These are phyloP conservation scores for Russula sp. DNA, from an alignment of 768 basidiomycete genomes.

Conservation along the genomic window DNA sequence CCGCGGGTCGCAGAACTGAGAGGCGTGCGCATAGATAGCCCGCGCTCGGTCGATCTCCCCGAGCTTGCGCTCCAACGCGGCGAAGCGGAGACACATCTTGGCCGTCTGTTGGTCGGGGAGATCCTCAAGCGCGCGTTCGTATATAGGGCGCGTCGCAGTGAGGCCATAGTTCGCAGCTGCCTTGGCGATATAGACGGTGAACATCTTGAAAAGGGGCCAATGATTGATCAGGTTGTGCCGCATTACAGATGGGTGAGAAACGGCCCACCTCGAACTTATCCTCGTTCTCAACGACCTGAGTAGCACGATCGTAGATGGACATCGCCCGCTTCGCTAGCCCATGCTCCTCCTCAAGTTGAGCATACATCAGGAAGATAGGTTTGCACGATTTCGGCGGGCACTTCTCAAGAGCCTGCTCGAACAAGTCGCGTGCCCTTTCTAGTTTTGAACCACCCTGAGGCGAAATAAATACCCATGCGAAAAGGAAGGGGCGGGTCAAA, in stretches of 20 bases:
- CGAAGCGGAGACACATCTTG: conserved; percentile 96
- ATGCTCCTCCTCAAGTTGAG: conserved; percentile 90
- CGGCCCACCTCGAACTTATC: conserved; percentile 88
- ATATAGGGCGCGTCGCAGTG: conserved; percentile 93
- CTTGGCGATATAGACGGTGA: conserved; percentile 94
- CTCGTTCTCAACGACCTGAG: conserved; percentile 74
- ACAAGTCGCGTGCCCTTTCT: conserved; percentile 93
- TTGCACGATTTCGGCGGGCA: conserved; percentile 95
- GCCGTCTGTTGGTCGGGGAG: conserved; percentile 93
- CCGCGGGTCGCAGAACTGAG: conserved; percentile 97
- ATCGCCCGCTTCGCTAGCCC: conserved; percentile 95
- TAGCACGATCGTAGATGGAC: conserved; percentile 92
- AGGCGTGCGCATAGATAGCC: conserved; percentile 94
- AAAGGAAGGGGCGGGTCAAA: not conserved
- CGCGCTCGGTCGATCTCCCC: conserved; percentile 98
- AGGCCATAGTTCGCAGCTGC: conserved; percentile 94
- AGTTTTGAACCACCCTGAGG: conserved; percentile 84
- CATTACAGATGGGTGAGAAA: not conserved
- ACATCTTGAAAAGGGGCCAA: conserved; percentile 57
- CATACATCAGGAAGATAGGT: conserved; percentile 92
- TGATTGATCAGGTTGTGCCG: not conserved
- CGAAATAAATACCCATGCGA: not conserved
- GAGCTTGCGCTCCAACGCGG: conserved; percentile 91
- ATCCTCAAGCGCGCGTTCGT: conserved; percentile 89
- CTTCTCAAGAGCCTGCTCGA: conserved; percentile 95